Evolutionary conservation across 2,329 filamentous ascomycete genomes (phyloP).

Genomic region (Alternaria hordeiaustralica): DNA sequence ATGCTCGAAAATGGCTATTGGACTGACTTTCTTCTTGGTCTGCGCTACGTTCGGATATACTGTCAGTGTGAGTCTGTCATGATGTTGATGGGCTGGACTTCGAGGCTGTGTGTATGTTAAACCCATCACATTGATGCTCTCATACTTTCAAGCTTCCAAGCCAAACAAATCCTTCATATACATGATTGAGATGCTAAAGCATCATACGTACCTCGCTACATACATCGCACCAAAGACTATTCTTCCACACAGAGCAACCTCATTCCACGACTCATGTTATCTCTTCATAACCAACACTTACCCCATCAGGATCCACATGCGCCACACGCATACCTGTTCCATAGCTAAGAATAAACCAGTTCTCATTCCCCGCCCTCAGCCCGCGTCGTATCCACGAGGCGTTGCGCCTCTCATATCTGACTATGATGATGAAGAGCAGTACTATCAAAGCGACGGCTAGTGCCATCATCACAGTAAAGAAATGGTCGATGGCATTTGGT

Average conservation of each 20-base stretch:
- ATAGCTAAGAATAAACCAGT: not conserved
- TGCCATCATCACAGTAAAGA: not conserved
- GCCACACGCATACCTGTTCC: not conserved
- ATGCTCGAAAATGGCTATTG: not conserved
- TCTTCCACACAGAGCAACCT: not conserved
- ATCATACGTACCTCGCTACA: not conserved
- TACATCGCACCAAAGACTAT: not conserved
- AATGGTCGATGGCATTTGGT: not conserved
- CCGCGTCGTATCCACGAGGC: not conserved
- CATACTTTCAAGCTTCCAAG: not conserved
- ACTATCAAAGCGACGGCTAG: not conserved
- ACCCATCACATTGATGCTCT: not conserved
- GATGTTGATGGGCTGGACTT: not conserved
- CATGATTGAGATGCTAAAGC: not conserved
- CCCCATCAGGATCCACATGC: not conserved
- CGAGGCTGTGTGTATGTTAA: not conserved
- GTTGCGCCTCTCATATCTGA: not conserved
- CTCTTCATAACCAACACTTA: not conserved
- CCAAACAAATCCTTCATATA: not conserved
- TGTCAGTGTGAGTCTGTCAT: too few relatives aligned
- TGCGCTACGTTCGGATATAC: rapidly evolving
- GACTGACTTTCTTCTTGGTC: not conserved
- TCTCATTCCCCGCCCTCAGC: not conserved
- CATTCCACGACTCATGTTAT: not conserved
- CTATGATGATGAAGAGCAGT: not conserved